A percentile compares a stretch with the other conserved stretches of the same genome.
Conservation (phyloP, 768 basidiomycete species). For the Mycena amicta region DNA sequence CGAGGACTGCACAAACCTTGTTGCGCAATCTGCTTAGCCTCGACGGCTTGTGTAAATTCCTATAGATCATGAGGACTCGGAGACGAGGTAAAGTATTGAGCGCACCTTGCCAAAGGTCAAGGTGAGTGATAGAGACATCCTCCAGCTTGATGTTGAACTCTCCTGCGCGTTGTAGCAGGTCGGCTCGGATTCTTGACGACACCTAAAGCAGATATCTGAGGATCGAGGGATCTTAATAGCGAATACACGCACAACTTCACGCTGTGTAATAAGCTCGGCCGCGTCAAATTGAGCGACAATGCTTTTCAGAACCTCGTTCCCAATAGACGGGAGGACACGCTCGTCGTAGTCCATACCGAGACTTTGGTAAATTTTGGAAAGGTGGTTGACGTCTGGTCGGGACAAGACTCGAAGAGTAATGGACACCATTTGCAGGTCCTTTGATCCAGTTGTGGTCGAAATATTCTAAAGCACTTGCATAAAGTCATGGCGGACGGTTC, state of each 20-base stretch:
- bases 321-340: conserved; percentile 94
- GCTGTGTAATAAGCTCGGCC: conserved; percentile 93
- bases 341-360: conserved; percentile 98
- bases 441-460: conserved; percentile 97
- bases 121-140: conserved; percentile 94
- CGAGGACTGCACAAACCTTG: conserved; percentile 59
- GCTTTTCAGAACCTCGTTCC: conserved; percentile 96
- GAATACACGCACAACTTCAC: conserved; percentile 88
- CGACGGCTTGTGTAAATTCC: conserved; percentile 98
- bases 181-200: conserved; percentile 88
- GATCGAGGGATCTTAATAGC: neutral
- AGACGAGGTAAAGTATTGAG: conserved; percentile 9
- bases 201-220: conserved; percentile 51
- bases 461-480: conserved; percentile 91
- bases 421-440: conserved; percentile 98
- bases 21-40: conserved; percentile 99
- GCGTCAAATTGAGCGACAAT: conserved; percentile 99
- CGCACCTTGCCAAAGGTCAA: conserved; percentile 85
- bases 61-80: conserved; percentile 30
- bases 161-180: conserved; percentile 88
- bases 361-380: conserved; percentile 92
- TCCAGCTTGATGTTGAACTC: conserved; percentile 96
- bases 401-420: conserved; percentile 96
- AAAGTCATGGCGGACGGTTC: too few relatives aligned
- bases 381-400: conserved; percentile 84